phyloP scores from a whole-genome alignment of 202 grass and related monocot species.

The Panicum hallii region DNA sequence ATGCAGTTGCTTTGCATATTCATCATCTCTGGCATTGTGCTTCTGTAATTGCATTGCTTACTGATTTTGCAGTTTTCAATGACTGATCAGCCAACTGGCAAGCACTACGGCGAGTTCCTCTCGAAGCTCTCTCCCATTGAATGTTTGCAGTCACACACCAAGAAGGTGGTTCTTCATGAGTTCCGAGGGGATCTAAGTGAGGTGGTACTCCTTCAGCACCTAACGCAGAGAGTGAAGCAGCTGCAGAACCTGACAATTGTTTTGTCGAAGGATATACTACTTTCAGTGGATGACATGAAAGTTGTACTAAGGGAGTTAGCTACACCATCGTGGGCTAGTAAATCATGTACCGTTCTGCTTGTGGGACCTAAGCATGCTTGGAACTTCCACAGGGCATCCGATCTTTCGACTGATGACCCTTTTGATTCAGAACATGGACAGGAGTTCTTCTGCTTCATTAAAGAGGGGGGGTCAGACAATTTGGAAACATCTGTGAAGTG shows the following conservation, averaged over 20 bases:
- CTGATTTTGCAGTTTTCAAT: background rate
- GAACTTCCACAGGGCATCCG: background rate
- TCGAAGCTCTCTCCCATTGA: background rate
- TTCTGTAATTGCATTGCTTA: no score
- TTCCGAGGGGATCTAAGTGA: background rate
- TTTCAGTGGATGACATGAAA: background rate
- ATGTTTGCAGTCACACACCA: conserved; percentile 23
- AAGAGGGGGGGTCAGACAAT: background rate
- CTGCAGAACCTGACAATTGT: background rate
- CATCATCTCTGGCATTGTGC: no score
- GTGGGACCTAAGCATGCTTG: background rate
- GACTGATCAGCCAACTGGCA: background rate
- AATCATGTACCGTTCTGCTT: conserved; percentile 6
- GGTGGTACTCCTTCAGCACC: background rate
- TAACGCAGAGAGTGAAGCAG: background rate
- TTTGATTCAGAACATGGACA: background rate
- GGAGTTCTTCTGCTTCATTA: background rate
- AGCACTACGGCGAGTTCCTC: background rate
- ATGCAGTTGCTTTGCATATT: background rate
- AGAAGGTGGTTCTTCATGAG: conserved; percentile 27
- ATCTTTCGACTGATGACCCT: conserved; percentile 8
- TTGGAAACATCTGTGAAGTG: background rate
- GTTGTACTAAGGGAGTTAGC: background rate
- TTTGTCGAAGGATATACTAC: background rate
- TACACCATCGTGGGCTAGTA: background rate